Evolutionary conservation across 1,139 yeast species (phyloP), one percentile per base, ranked within the genome.

Genomic region (Blastobotrys capitulatus): DNA sequence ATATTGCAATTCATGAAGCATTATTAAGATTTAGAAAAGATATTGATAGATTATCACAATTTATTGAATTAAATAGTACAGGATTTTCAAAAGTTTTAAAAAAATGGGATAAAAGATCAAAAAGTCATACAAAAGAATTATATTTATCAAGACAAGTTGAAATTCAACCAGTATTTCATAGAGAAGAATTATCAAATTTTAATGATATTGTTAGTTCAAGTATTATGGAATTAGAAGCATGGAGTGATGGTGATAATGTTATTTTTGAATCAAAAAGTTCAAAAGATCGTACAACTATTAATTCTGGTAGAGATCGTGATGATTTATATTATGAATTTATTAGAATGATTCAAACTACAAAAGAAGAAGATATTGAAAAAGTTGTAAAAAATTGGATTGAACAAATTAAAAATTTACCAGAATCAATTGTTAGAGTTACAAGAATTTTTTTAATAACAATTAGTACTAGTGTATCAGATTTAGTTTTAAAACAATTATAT

Each of bases 61-160:
- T 87, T 67, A 89, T 92, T 40, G 96, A 90, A 65, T 74, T 92
- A 53, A 92, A 92, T 64, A 96, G 92, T 61, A 88, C 96, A 0
- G 98, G 97, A 16, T 92, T 92, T 67, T 83, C 94, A 29, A 92
- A 92, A 68, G 97, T 88, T 32, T 78, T 92, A 59, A 92, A 92
- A 65, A 92, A 92, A 70, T 92, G 98, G 98, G 98, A 92, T 67
- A 92, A 92, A 68, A 75, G 97, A 54, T 88, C 97, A 18, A 89
- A 90, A 60, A 86, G 96, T 1, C 95, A 88, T 59, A 90, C 97
- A 9, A 89, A 89, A 64, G 98, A 92, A 65, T 74, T 92, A 48
- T 92, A 90, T 64, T 76, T 92, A 42, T 83, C 88, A 46, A 83
- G 97, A 0, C 97, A 97, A 0, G 96, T 92, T 10, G 88, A 88